Evolutionary conservation across 305 asterid species (phyloP).

Genomic region (Solanum hybrid): DNA sequence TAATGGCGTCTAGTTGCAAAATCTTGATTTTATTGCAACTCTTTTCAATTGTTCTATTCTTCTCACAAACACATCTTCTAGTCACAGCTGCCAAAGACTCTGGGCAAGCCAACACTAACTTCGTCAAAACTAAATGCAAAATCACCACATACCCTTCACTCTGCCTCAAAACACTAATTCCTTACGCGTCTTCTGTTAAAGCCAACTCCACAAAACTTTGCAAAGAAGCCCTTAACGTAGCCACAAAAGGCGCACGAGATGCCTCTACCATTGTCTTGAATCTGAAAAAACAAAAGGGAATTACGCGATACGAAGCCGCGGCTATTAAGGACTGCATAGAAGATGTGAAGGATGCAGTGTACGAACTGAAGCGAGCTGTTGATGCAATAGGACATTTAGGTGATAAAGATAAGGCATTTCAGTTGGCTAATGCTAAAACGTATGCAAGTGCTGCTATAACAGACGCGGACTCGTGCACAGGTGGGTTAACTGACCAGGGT

Average conservation of each 20-base stretch:
- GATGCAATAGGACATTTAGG: constrained; percentile 31
- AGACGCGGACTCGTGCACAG: constrained; percentile 60
- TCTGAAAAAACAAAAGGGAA: constrained; percentile 21
- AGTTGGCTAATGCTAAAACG: constrained; percentile 65
- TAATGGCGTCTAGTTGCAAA: neutral
- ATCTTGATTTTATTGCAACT: neutral
- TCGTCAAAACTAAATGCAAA: constrained; percentile 37
- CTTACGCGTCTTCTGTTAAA: constrained; percentile 35
- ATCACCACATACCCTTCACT: constrained; percentile 39
- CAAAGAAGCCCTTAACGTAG: constrained; percentile 39
- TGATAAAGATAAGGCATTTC: constrained; percentile 34
- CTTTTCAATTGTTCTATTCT: neutral
- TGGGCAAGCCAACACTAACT: constrained; percentile 11
- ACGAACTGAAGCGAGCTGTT: constrained; percentile 41
- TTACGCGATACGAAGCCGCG: constrained; percentile 17
- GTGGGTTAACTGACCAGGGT: constrained; percentile 19
- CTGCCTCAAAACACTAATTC: constrained; percentile 43
- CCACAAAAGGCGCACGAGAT: constrained; percentile 27
- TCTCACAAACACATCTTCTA: neutral
- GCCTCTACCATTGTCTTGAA: constrained; percentile 28
- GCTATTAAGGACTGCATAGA: constrained; percentile 52
- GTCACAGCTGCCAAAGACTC: constrained; percentile 6
- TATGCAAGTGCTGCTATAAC: constrained; percentile 75
- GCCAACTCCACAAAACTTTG: constrained; percentile 34
- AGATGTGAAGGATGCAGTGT: constrained; percentile 41